phyloP scores from a whole-genome alignment of 164 flowering plant genomes.

The Chimonanthus praecox region DNA sequence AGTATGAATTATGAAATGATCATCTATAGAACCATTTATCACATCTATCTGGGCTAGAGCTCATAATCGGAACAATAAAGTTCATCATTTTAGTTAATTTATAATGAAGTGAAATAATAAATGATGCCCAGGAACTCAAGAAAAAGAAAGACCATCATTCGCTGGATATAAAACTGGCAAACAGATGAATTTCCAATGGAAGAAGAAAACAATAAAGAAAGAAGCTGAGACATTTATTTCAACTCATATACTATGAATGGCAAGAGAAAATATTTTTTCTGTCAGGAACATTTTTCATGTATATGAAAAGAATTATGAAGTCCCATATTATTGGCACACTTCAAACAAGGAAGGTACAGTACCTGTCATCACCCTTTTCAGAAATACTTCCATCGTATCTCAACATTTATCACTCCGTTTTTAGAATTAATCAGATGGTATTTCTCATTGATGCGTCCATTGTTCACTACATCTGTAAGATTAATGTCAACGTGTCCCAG shows the following conservation, averaged over 20 bases:
- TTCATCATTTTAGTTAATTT: no score
- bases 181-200: background rate
- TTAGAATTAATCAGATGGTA: conserved; percentile 78
- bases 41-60: no score
- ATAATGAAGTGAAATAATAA: background rate
- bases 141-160: background rate
- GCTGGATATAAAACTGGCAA: background rate
- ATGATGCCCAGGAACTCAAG: background rate
- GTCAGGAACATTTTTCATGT: background rate
- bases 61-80: background rate
- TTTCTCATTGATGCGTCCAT: conserved; percentile 75
- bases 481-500: conserved; percentile 77
- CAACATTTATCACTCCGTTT: conserved; percentile 69
- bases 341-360: conserved; percentile 4
- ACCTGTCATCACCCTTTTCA: conserved; percentile 11
- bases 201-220: background rate
- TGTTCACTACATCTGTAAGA: conserved; percentile 70
- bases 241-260: background rate
- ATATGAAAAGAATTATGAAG: conserved; percentile 4
- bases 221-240: background rate
- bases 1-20: background rate
- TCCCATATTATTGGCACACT: background rate
- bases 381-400: conserved; percentile 51
- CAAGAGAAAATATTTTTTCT: background rate
- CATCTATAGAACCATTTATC: no score